Conservation (phyloP, 345 rosid genomes). For the Durio zibethinus region DNA sequence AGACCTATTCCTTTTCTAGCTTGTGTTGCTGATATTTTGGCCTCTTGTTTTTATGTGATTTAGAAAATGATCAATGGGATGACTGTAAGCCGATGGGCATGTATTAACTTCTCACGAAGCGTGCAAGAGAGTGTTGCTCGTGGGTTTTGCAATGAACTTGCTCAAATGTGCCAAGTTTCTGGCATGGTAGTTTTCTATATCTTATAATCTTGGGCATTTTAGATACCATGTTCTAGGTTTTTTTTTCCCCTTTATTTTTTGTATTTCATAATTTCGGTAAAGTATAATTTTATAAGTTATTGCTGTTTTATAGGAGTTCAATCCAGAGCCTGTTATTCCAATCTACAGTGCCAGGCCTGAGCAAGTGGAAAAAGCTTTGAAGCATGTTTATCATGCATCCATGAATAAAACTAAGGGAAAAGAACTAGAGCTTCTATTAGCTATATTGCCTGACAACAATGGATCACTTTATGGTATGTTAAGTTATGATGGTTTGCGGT, state of each 20-base stretch:
- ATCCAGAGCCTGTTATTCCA: constrained; percentile 89
- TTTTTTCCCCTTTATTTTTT: not conserved
- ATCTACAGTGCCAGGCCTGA: constrained; percentile 89
- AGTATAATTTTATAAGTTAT: not conserved
- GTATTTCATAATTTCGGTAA: not conserved
- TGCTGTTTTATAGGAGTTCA: constrained; percentile 59
- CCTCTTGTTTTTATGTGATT: constrained; percentile 6
- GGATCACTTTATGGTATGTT: constrained; percentile 87
- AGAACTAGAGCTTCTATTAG: constrained; percentile 91
- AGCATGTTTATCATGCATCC: constrained; percentile 78
- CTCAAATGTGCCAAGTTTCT: constrained; percentile 97
- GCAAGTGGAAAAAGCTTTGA: constrained; percentile 95
- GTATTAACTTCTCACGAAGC: constrained; percentile 91
- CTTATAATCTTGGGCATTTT: not conserved
- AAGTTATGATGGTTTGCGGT: not conserved
- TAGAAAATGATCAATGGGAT: constrained; percentile 99
- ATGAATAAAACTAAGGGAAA: constrained; percentile 88
- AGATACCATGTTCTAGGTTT: not conserved
- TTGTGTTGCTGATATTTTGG: constrained; percentile 13
- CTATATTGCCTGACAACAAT: constrained; percentile 91
- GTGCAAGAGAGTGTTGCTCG: constrained; percentile 94
- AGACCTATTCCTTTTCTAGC: not conserved
- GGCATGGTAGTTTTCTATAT: constrained; percentile 69
- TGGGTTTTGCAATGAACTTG: constrained; percentile 88
- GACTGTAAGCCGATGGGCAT: constrained; percentile 94